Conservation (phyloP, 2,329 filamentous ascomycete species). For the Colletotrichum sp. region DNA sequence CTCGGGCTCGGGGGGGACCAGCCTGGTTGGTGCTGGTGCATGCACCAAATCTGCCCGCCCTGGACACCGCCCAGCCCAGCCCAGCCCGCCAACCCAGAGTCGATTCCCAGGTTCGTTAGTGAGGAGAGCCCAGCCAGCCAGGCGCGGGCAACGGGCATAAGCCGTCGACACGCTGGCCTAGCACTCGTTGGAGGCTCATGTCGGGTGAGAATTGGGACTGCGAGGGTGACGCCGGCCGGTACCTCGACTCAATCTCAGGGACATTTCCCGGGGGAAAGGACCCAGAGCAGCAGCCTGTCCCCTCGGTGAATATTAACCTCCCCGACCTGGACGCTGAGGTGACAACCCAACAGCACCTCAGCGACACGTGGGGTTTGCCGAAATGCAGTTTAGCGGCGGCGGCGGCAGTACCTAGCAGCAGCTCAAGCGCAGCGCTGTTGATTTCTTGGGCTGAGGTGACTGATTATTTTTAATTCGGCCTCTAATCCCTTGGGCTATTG, state of each 20-base stretch:
- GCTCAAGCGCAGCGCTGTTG: constrained; percentile 4
- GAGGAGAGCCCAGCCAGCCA: neutral
- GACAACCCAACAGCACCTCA: neutral
- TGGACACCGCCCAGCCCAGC: constrained; percentile 7
- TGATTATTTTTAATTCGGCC: neutral
- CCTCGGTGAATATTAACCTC: constrained; percentile 14
- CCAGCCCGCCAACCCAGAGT: neutral
- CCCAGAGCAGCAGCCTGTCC: neutral
- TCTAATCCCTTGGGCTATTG: neutral
- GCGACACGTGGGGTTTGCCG: constrained; percentile 15
- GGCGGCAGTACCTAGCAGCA: neutral
- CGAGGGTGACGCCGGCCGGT: neutral
- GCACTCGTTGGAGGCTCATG: neutral
- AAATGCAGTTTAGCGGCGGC: constrained; percentile 16
- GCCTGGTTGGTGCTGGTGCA: constrained; percentile 1
- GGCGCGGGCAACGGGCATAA: neutral
- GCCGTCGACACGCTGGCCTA: neutral
- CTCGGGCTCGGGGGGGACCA: constrained; percentile 1
- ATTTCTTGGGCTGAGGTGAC: neutral
- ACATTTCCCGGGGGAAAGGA: neutral
- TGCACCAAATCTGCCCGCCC: constrained; percentile 6
- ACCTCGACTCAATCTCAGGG: constrained; percentile 6
- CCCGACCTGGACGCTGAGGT: neutral
- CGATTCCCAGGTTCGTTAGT: neutral
- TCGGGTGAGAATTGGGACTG: neutral